phyloP scores from a whole-genome alignment of 345 rosid species.

The Arabidopsis arenosa region DNA sequence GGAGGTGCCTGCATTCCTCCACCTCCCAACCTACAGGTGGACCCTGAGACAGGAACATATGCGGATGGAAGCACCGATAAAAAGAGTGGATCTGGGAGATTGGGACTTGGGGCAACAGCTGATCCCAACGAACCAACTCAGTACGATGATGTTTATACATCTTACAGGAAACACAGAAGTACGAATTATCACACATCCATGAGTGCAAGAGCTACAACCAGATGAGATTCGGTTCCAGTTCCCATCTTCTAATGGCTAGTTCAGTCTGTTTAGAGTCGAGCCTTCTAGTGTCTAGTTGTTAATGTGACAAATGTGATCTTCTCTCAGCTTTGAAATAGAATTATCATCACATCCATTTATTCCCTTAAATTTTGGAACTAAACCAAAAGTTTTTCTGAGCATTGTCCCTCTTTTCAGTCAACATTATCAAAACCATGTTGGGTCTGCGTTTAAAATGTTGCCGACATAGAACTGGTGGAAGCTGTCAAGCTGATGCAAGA shows the following conservation, averaged over 20 bases:
- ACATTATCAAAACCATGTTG: background rate
- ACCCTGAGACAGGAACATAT: conserved; percentile 85
- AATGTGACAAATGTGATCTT: conserved; percentile 27
- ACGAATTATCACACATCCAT: conserved; percentile 85
- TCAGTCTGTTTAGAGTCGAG: conserved; percentile 31
- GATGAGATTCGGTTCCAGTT: conserved; percentile 46
- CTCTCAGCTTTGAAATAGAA: conserved; percentile 28
- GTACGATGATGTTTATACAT: conserved; percentile 92
- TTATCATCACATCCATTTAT: conserved; percentile 3
- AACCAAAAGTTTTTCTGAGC: background rate
- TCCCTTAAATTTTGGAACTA: background rate
- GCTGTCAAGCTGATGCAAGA: background rate
- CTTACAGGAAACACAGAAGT: conserved; percentile 94
- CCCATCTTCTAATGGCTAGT: conserved; percentile 16
- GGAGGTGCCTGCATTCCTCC: conserved; percentile 98
- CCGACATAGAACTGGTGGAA: background rate
- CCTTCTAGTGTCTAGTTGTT: conserved; percentile 25
- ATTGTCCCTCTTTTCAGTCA: conserved; percentile 3
- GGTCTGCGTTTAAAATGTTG: background rate
- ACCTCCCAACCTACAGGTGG: conserved; percentile 83
- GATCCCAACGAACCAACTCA: conserved; percentile 90
- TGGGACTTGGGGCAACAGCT: conserved; percentile 86
- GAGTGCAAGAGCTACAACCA: conserved; percentile 84
- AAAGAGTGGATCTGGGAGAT: conserved; percentile 74
- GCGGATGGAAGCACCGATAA: conserved; percentile 83